These are phyloP conservation scores for Alternaria alternata DNA, from an alignment of 2,329 filamentous ascomycete genomes.

Conservation along the genomic window DNA sequence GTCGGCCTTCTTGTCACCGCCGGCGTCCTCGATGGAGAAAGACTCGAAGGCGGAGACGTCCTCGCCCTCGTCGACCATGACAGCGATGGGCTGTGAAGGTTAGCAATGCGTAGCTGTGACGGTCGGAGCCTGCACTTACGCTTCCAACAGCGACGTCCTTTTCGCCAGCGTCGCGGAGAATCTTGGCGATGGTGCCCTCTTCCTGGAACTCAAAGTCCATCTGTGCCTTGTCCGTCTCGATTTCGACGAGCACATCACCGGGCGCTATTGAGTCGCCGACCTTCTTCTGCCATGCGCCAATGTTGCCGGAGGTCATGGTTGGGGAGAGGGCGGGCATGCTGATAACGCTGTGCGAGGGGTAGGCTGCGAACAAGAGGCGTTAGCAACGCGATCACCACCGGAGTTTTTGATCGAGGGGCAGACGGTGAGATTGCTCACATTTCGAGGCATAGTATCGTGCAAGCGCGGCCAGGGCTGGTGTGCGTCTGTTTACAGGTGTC, in stretches of 20 bases:
- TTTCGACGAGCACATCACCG: constrained; percentile 95
- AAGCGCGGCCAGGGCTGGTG: constrained; percentile 66
- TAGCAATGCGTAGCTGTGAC: constrained; percentile 23
- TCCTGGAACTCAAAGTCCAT: constrained; percentile 99
- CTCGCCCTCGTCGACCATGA: constrained; percentile 89
- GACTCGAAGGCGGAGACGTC: constrained; percentile 88
- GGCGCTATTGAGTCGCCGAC: constrained; percentile 84
- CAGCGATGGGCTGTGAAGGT: constrained; percentile 81
- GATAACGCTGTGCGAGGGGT: constrained; percentile 92
- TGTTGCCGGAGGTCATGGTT: constrained; percentile 96
- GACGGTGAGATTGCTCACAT: constrained; percentile 58
- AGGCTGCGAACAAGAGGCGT: constrained; percentile 67
- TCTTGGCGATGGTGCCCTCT: constrained; percentile 92
- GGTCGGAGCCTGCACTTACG: constrained; percentile 62
- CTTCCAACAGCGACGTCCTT: constrained; percentile 95
- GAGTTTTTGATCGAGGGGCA: not conserved
- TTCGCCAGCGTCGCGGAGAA: constrained; percentile 88
- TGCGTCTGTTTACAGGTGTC: constrained; percentile 47
- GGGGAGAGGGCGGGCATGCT: constrained; percentile 98
- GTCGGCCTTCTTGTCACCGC: constrained; percentile 76
- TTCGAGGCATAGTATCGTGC: constrained; percentile 74
- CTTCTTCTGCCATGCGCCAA: constrained; percentile 98
- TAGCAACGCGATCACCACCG: constrained; percentile 37
- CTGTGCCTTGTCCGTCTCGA: constrained; percentile 99
- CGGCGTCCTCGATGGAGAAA: constrained; percentile 89